Percentiles rank a stretch among this genome's conserved stretches.
Evolutionary conservation across 345 rosid genomes (phyloP).

Genomic region (Abelmoschus esculentus): DNA sequence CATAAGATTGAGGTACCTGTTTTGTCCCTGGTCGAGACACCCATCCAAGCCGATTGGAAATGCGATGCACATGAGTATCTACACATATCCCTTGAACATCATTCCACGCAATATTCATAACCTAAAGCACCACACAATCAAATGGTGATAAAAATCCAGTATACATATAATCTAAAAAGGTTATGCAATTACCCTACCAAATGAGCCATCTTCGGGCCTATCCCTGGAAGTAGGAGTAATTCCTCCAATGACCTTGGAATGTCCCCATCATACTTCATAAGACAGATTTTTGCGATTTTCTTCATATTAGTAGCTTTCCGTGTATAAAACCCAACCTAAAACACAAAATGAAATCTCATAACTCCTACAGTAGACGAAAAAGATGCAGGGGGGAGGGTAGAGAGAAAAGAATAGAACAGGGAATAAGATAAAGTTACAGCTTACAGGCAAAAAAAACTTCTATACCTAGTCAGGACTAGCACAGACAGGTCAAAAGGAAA

Average conservation of each 20-base stretch:
- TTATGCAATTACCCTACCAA: conserved; percentile 23
- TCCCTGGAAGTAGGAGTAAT: conserved; percentile 81
- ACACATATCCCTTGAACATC: conserved; percentile 90
- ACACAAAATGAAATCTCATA: conserved; percentile 9
- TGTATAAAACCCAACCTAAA: conserved; percentile 86
- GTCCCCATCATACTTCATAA: conserved; percentile 66
- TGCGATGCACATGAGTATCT: conserved; percentile 93
- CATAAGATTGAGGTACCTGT: conserved; percentile 32
- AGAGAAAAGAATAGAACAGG: neutral
- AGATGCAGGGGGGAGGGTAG: neutral
- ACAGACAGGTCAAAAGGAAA: neutral
- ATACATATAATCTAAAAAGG: neutral
- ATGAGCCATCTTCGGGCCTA: conserved; percentile 83
- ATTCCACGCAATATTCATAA: conserved; percentile 85
- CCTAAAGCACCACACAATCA: conserved; percentile 37
- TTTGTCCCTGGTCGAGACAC: conserved; percentile 60
- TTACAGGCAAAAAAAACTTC: neutral
- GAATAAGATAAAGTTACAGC: neutral
- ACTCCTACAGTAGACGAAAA: neutral
- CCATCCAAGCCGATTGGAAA: conserved; percentile 94
- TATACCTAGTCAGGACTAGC: neutral
- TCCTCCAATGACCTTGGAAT: conserved; percentile 86
- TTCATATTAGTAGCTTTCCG: conserved; percentile 85
- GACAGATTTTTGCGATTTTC: conserved; percentile 84
- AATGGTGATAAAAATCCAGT: neutral